These are phyloP conservation scores for Aspergillus neotritici DNA, from an alignment of 2,329 filamentous ascomycete genomes.

Conservation along the genomic window DNA sequence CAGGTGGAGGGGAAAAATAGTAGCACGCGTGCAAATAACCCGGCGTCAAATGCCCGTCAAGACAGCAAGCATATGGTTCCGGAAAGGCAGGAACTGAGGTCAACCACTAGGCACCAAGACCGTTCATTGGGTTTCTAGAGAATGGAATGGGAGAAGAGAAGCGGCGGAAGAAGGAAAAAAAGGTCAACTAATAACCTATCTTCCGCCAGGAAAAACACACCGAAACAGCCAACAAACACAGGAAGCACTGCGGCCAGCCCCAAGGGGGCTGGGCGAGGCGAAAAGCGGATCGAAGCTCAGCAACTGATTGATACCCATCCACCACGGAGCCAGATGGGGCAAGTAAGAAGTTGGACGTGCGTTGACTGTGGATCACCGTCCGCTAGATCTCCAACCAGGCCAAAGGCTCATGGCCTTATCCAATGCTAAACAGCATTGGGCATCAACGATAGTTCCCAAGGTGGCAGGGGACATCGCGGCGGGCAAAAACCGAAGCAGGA, in stretches of 20 bases:
- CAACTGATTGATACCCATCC: constrained; percentile 19
- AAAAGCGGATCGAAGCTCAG: constrained; percentile 21
- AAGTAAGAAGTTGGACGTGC: no score
- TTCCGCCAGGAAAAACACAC: constrained; percentile 7
- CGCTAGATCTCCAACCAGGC: constrained; percentile 4
- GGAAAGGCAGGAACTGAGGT: constrained; percentile 20
- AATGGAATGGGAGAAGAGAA: constrained; percentile 11
- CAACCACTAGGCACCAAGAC: constrained; percentile 15
- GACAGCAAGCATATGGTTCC: constrained; percentile 25
- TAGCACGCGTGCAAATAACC: constrained; percentile 27
- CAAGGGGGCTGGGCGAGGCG: constrained; percentile 16
- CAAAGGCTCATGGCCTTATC: constrained; percentile 10
- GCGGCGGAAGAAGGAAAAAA: constrained; percentile 7
- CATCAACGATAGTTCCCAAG: constrained; percentile 19
- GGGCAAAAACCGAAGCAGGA: constrained; percentile 9
- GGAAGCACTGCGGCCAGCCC: constrained; percentile 15
- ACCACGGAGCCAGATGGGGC: constrained; percentile 5
- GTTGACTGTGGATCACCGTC: no score
- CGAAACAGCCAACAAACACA: constrained; percentile 12
- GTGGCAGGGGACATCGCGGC: constrained; percentile 15
- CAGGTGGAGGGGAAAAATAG: constrained; percentile 26
- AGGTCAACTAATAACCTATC: constrained; percentile 17
- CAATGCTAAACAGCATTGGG: constrained; percentile 15
- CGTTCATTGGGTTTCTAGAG: constrained; percentile 13
- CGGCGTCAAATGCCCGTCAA: constrained; percentile 13